Percentiles rank a stretch among this genome's conserved stretches.
Evolutionary conservation across 208 protist genomes (phyloP).

Genomic region (Trypanosoma theileri): DNA sequence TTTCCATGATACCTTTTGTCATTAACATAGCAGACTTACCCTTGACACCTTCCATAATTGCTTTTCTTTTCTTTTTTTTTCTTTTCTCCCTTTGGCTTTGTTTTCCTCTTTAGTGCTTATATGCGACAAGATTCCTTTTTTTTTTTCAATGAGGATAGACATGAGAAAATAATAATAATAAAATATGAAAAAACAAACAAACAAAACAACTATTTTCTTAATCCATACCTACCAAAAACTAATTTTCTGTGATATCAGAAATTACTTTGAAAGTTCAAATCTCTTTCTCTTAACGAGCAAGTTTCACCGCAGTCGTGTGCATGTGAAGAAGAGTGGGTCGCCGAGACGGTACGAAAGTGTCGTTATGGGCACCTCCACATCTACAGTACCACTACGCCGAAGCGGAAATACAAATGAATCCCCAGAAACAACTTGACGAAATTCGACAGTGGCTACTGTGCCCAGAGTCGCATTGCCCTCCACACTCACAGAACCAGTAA

Average conservation of each 20-base stretch:
- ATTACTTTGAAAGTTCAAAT: not conserved
- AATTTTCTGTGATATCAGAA: too few relatives aligned
- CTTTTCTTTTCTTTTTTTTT: slow-evolving; percentile 1
- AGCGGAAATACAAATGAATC: slow-evolving; percentile 40
- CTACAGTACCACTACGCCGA: slow-evolving; percentile 12
- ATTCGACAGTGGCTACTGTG: slow-evolving; percentile 43
- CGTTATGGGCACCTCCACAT: slow-evolving; percentile 42
- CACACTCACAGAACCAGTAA: slow-evolving; percentile 34
- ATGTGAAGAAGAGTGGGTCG: slow-evolving; percentile 71
- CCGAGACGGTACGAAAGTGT: slow-evolving; percentile 46
- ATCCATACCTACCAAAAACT: slow-evolving; percentile 1
- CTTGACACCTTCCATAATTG: slow-evolving; percentile 50
- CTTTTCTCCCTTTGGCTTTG: not conserved
- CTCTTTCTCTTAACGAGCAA: not conserved
- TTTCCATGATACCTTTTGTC: slow-evolving; percentile 84
- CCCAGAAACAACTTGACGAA: slow-evolving; percentile 49
- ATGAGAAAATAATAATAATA: slow-evolving; percentile 4
- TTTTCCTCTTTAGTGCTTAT: not conserved
- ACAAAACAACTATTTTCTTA: not conserved
- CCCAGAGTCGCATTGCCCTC: slow-evolving; percentile 47
- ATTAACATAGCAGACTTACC: slow-evolving; percentile 72
- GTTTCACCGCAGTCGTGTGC: slow-evolving; percentile 35
- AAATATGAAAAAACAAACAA: not conserved
- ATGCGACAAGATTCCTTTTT: too few relatives aligned
- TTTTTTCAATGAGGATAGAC: not conserved